These are phyloP conservation scores for Echites panduratus DNA, from an alignment of 257 asterid species.

Conservation along the genomic window DNA sequence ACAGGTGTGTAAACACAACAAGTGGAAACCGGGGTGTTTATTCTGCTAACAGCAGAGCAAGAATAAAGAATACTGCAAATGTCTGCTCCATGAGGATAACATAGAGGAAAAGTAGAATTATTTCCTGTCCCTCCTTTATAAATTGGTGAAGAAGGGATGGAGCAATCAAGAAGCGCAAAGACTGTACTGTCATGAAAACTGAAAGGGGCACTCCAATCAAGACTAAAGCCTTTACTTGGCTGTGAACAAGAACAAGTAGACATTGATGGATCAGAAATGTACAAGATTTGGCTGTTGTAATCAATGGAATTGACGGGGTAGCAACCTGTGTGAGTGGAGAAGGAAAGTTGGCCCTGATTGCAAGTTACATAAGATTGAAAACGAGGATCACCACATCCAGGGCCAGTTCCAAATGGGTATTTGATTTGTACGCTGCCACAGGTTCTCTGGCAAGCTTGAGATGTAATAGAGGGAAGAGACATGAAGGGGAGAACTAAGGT, in stretches of 20 bases:
- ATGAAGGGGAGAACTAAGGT: slow-evolving; percentile 15
- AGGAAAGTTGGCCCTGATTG: slow-evolving; percentile 45
- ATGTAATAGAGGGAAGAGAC: slow-evolving; percentile 27
- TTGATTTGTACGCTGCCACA: slow-evolving; percentile 59
- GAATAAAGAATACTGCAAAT: slow-evolving; percentile 53
- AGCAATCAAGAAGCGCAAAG: slow-evolving; percentile 67
- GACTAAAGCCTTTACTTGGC: slow-evolving; percentile 78
- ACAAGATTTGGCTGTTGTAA: slow-evolving; percentile 48
- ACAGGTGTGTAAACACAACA: slow-evolving; percentile 85
- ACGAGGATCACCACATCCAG: slow-evolving; percentile 76
- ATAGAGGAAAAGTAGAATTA: slow-evolving; percentile 41
- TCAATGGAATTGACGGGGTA: slow-evolving; percentile 70
- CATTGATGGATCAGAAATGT: slow-evolving; percentile 68
- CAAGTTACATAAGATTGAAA: slow-evolving; percentile 61
- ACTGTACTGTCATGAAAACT: slow-evolving; percentile 52
- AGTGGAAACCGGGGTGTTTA: slow-evolving; percentile 43
- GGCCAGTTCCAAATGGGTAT: slow-evolving; percentile 72
- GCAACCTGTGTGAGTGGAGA: slow-evolving; percentile 63
- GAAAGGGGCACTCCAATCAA: slow-evolving; percentile 72
- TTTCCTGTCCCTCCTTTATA: slow-evolving; percentile 26
- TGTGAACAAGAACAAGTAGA: slow-evolving; percentile 74
- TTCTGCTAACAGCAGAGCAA: slow-evolving; percentile 54
- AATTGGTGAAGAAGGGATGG: slow-evolving; percentile 38
- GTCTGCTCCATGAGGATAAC: slow-evolving; percentile 52
- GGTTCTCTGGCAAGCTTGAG: slow-evolving; percentile 55